These are phyloP conservation scores for Trypanosoma boissoni DNA, from an alignment of 208 protist species.

Conservation along the genomic window DNA sequence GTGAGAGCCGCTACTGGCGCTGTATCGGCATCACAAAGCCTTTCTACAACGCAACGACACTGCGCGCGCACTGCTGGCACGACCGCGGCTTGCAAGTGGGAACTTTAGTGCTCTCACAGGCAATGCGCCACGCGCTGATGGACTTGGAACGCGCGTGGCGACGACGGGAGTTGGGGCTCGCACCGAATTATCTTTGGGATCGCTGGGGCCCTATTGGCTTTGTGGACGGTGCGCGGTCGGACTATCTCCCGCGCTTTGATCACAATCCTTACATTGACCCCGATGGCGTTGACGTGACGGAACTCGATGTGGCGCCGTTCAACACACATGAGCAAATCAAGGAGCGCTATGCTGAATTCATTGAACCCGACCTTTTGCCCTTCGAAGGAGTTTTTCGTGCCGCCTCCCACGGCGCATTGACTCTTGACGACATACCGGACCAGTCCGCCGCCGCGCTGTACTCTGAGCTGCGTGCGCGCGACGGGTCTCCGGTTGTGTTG, in stretches of 20 bases:
- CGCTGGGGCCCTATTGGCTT: slow-evolving; percentile 89
- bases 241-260: slow-evolving; percentile 85
- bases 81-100: slow-evolving; percentile 80
- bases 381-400: slow-evolving; percentile 67
- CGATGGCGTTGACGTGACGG: slow-evolving; percentile 87
- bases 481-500: slow-evolving; percentile 37
- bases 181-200: slow-evolving; percentile 89
- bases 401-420: slow-evolving; percentile 66
- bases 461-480: slow-evolving; percentile 40
- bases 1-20: slow-evolving; percentile 86
- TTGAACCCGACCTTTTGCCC: slow-evolving; percentile 57
- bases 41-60: slow-evolving; percentile 78
- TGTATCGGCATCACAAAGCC: slow-evolving; percentile 90
- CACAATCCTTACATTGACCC: slow-evolving; percentile 89
- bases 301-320: slow-evolving; percentile 83
- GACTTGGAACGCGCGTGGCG: slow-evolving; percentile 85
- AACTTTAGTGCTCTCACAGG: slow-evolving; percentile 77
- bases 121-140: slow-evolving; percentile 89
- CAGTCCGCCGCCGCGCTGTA: slow-evolving; percentile 52
- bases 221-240: slow-evolving; percentile 72
- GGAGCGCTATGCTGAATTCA: slow-evolving; percentile 85
- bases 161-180: slow-evolving; percentile 77
- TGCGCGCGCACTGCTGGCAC: slow-evolving; percentile 88
- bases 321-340: slow-evolving; percentile 89
- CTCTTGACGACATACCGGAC: slow-evolving; percentile 66